Evolutionary conservation across 352 stramenopile species (phyloP).

Genomic region (Phytopythium montanum): DNA sequence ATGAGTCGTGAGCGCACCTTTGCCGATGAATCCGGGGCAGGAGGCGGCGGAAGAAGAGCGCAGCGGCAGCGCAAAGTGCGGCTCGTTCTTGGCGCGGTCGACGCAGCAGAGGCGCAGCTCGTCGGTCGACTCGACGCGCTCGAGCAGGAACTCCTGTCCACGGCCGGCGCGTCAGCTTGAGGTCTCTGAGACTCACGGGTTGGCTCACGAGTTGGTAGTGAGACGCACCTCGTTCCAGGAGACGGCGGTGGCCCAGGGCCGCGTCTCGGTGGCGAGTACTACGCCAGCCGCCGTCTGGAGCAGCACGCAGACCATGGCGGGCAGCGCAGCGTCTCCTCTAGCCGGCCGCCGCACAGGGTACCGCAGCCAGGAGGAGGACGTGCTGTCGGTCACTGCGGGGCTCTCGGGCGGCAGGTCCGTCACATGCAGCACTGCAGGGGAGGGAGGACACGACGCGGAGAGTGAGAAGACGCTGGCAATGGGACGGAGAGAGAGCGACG

Average conservation of each 20-base stretch:
- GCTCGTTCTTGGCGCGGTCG: slow-evolving; percentile 53
- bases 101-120: slow-evolving; percentile 70
- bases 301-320: slow-evolving; percentile 50
- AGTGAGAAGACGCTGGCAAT: not conserved
- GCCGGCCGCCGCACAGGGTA: slow-evolving; percentile 23
- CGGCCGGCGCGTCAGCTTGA: not conserved
- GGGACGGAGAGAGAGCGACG: not conserved
- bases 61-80: slow-evolving; percentile 34
- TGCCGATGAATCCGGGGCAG: slow-evolving; percentile 67
- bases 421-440: slow-evolving; percentile 32
- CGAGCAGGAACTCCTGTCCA: slow-evolving; percentile 65
- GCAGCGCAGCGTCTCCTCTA: slow-evolving; percentile 15
- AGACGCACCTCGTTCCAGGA: slow-evolving; percentile 52
- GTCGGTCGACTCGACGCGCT: slow-evolving; percentile 56
- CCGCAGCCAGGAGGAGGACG: slow-evolving; percentile 49
- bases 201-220: no score
- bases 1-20: no score
- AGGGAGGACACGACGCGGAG: not conserved
- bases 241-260: slow-evolving; percentile 29
- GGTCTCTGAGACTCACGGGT: no score
- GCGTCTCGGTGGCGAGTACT: slow-evolving; percentile 42
- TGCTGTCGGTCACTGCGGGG: slow-evolving; percentile 15
- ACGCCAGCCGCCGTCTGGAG: slow-evolving; percentile 24
- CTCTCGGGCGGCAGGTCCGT: slow-evolving; percentile 44
- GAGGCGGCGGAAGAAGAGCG: slow-evolving; percentile 32